Evolutionary conservation across 768 basidiomycete species (phyloP), one percentile per base, ranked within the genome.

Genomic region (Lactifluus hygrophoroides): DNA sequence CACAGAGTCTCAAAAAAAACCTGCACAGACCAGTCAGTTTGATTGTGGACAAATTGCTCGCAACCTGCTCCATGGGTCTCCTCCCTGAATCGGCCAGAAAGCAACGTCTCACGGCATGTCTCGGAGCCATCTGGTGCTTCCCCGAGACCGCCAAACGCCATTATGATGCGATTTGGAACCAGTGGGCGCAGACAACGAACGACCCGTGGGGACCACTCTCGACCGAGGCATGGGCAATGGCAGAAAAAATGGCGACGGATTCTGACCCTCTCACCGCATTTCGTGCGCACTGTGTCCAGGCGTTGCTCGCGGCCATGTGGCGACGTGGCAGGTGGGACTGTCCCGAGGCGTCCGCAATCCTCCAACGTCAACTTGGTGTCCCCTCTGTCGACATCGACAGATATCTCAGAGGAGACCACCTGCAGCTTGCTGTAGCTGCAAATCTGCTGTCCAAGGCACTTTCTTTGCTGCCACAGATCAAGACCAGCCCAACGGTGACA

Each of bases 201-300:
- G 30, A 48, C 28, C 52, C 54, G 3, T 60, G 58, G 58, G 53
- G 53, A 19, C 58, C 52, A 13, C 30, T 34, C 42, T 60, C 58
- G 8, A 38, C 35, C 10, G 47, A 48, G 28, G 16, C 47, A 21
- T 48, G 47, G 47, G 8, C 32, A 10, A 19, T 48, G 30, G 40
- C 40, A 5, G 28, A 2, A 17, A 48, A 21, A n/a, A 48, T 32
- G 47, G n/a, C 30, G n/a, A 34, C 16, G 6, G 30, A 48, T 17
- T 10, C 17, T 7, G 9, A 48, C 47, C 47, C 32, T n/a, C 30
- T 48, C 16, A 48, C 16, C 16, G 47, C 28, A 3, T 32, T 48
- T 19, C 47, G 47, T 32, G 47, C 47, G 5, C 47, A 48, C 4
- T 48, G 28, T 13, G 28, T 48, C 9, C 28, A 48, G 28, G 47